Evolutionary conservation across 495 filamentous ascomycete genomes (phyloP), one percentile per base, ranked within the genome.

Genomic region (Talaromyces borbonicus): DNA sequence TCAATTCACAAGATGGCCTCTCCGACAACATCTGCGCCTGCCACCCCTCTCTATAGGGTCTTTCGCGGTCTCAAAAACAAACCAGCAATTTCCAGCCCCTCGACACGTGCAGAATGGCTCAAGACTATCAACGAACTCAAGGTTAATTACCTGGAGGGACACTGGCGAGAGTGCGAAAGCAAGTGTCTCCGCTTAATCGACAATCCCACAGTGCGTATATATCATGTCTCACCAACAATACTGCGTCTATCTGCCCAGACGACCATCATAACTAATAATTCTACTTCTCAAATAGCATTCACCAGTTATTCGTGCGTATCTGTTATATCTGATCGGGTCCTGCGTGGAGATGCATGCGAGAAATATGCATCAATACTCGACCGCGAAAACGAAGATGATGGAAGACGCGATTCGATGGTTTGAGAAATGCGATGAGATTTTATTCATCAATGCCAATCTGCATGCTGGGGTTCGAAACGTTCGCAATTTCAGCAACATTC

Each of bases 341-440:
- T 46, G 43, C 26, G 43, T 46, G 7, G 43, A 46, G 30, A 46
- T 46, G 20, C 31, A 46, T 26, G 43, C 43, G 25, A 46, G 43
- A 24, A 46, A 46, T 19, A 46, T 46, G 43, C 43, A 46, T 35
- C 43, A 46, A 19, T 46, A 46, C n/a, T 46, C 43, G 14, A 31
- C 43, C 14, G 43, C 16, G 11, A 46, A 46, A 9, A 8, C 27
- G 5, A 46, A 46, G 12, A 46, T 35, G n/a, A 36, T 46, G 12
- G 19, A 46, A 36, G 43, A 46, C 8, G 43, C 43, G 14, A 22
- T 14, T 3, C 8, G 15, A n/a, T 46, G 43, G 43, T 36, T 46
- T 12, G 43, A 46, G 30, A 35, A 18, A 19, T 46, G 43, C 11
- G n/a, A n/a, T n/a, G 20, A 36, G 30, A 19, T 14, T 15, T 19